Base-by-base conservation (phyloP, 108 stramenopile species). In the Cyclotella cryptica region DNA sequence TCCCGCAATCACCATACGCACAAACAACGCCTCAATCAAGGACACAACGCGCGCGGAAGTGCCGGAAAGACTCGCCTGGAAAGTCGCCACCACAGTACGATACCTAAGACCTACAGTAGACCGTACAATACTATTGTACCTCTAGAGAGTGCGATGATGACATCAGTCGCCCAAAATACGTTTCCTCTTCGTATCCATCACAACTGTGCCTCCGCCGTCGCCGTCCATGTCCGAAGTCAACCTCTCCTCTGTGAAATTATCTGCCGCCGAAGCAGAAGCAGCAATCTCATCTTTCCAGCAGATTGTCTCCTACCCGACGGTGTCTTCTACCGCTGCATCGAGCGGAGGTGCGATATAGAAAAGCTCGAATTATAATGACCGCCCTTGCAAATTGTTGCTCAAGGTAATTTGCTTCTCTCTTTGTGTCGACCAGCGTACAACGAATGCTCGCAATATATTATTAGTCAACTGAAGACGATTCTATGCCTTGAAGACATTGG, bases 251-350 rank as follows among this genome's bases (percentile, higher is more conserved):
- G 28, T 17, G 26, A 60, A 69, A 26, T 39, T 80, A 29, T 52
- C 80, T 5, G 12, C 55, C 9, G 70, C 40, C 5, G 86, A 89
- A 46, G 75, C 74, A 13, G 89, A 91, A 63, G 69, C 64, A 18
- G 90, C 88, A 3, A 82, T 93, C 11, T 70, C 60, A 0, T 81
- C 86, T 6, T 92, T 96, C 45, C 84, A 84, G 70, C 63, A 80
- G 12, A 88, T 97, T 44, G 42, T 97, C 10, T 76, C 75, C 7
- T 92, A 85, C 72, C 87, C 86, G 29, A 97, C 96, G 17, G 91
- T 97, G 7, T 92, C 91, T 15, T 85, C 87, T 11, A 86, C 87
- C 27, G 93, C 90, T 3, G 86, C 94, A 3, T 10, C 77, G 6
- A 85, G 78, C 18, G 97, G 97, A 57, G 71, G 71, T 60, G 28